A percentile compares a stretch with the other conserved stretches of the same genome.
phyloP scores from a whole-genome alignment of 768 basidiomycete species.

The Auricularia auricula-judae region DNA sequence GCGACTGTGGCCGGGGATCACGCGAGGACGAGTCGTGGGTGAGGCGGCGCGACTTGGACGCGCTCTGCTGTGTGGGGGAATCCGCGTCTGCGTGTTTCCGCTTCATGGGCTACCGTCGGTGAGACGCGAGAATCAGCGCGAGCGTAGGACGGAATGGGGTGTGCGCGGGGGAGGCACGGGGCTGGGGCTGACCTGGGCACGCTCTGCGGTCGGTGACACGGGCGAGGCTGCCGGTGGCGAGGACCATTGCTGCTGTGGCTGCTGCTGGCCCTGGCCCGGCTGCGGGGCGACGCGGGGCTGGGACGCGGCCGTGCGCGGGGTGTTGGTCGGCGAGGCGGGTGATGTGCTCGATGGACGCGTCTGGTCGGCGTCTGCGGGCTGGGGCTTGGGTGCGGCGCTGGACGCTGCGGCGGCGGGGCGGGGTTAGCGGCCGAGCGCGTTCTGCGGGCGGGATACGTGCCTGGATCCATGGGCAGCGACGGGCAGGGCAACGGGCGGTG shows the following conservation, averaged over 20 bases:
- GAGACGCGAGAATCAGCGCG: not conserved
- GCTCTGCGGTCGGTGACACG: too few species aligned
- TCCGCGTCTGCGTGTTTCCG: not conserved
- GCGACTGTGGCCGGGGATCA: not conserved
- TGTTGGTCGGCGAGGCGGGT: not conserved
- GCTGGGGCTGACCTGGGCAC: not conserved
- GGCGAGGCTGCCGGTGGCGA: not conserved
- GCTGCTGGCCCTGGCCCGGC: not conserved
- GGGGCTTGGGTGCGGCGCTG: not conserved
- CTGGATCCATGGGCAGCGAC: not conserved
- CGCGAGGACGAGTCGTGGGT: not conserved
- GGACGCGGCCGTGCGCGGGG: not conserved
- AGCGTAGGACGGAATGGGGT: not conserved
- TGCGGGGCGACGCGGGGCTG: not conserved
- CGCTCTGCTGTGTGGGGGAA: not conserved
- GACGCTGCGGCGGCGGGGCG: not conserved
- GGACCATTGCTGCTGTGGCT: not conserved
- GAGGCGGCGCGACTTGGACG: not conserved
- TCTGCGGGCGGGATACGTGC: not conserved
- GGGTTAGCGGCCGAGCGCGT: not conserved
- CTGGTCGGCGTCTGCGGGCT: not conserved
- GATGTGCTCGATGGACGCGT: not conserved
- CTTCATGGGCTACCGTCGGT: not conserved
- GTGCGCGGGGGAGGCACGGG: not conserved
- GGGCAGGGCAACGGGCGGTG: not conserved